phyloP scores from a whole-genome alignment of 1,284 basidiomycete species.

The Waitea zeae region DNA sequence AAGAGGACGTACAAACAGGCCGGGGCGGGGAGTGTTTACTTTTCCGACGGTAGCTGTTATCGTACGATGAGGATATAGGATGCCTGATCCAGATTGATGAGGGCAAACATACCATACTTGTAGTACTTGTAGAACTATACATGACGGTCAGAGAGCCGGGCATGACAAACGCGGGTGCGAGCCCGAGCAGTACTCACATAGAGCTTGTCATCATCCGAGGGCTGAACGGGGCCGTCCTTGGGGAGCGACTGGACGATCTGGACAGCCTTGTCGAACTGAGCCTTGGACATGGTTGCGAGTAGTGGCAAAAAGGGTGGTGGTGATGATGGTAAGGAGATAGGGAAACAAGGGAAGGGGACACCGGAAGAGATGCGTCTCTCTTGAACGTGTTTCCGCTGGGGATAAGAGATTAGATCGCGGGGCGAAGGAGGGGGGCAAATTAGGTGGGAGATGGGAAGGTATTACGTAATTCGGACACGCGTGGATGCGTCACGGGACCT shows the following conservation, averaged over 20 bases:
- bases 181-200: conserved; percentile 27
- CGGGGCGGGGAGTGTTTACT: conserved; percentile 44
- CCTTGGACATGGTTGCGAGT: conserved; percentile 27
- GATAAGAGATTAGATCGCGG: too few species aligned
- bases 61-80: background rate
- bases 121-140: conserved; percentile 79
- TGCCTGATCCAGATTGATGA: conserved; percentile 1
- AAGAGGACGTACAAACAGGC: too few species aligned
- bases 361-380: background rate
- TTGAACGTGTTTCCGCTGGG: too few species aligned
- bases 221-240: conserved; percentile 69
- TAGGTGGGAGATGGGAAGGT: too few species aligned
- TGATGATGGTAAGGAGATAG: conserved; percentile 8
- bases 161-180: conserved; percentile 4
- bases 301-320: background rate
- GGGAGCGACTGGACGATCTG: conserved; percentile 55
- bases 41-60: conserved; percentile 60
- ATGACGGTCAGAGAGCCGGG: conserved; percentile 6
- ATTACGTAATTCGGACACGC: too few species aligned
- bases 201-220: conserved; percentile 61
- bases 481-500: too few species aligned
- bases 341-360: conserved; percentile 2
- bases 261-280: conserved; percentile 71
- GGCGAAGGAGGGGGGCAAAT: too few species aligned
- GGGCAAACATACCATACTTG: conserved; percentile 59